Percentiles rank a stretch among this genome's conserved stretches.
phyloP scores from a whole-genome alignment of 163 green algal genomes.

The Smithsoniella earleae region DNA sequence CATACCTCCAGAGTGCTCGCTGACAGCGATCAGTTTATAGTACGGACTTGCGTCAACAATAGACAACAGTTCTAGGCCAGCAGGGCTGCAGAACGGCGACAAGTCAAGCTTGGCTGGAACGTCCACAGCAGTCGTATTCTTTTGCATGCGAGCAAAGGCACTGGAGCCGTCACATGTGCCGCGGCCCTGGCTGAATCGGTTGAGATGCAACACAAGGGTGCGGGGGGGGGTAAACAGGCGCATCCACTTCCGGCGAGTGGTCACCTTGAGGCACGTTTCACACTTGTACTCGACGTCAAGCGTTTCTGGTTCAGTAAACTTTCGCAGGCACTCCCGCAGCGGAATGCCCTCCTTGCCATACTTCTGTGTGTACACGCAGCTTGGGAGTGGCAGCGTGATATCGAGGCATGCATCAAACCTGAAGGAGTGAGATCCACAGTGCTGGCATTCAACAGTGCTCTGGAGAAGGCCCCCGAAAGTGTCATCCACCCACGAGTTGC shows the following conservation, averaged over 20 bases:
- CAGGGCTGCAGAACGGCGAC: slow-evolving; percentile 46
- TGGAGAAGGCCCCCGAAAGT: slow-evolving; percentile 65
- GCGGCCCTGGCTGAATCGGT: slow-evolving; percentile 49
- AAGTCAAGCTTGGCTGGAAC: slow-evolving; percentile 47
- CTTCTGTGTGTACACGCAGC: not conserved
- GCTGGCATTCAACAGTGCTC: slow-evolving; percentile 59
- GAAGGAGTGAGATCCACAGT: slow-evolving; percentile 49
- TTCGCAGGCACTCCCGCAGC: slow-evolving; percentile 9
- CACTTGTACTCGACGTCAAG: slow-evolving; percentile 62
- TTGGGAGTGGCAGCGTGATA: slow-evolving; percentile 63
- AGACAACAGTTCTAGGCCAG: slow-evolving; percentile 27
- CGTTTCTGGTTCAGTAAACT: slow-evolving; percentile 54
- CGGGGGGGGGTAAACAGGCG: slow-evolving; percentile 49
- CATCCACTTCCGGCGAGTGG: slow-evolving; percentile 55
- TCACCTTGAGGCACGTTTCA: slow-evolving; percentile 46
- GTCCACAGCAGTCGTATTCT: slow-evolving; percentile 47
- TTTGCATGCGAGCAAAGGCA: slow-evolving; percentile 36
- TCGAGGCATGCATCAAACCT: slow-evolving; percentile 74
- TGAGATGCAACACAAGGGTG: slow-evolving; percentile 67
- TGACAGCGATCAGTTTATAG: slow-evolving; percentile 53
- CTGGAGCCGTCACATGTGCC: slow-evolving; percentile 30
- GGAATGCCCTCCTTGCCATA: not conserved
- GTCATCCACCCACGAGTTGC: slow-evolving; percentile 60
- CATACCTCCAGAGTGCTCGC: slow-evolving; percentile 54
- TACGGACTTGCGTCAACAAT: slow-evolving; percentile 14